A percentile compares a stretch with the other conserved stretches of the same genome.
These are phyloP conservation scores for Elaeis oleifera DNA, from an alignment of 202 grass and related monocot genomes.

Conservation along the genomic window DNA sequence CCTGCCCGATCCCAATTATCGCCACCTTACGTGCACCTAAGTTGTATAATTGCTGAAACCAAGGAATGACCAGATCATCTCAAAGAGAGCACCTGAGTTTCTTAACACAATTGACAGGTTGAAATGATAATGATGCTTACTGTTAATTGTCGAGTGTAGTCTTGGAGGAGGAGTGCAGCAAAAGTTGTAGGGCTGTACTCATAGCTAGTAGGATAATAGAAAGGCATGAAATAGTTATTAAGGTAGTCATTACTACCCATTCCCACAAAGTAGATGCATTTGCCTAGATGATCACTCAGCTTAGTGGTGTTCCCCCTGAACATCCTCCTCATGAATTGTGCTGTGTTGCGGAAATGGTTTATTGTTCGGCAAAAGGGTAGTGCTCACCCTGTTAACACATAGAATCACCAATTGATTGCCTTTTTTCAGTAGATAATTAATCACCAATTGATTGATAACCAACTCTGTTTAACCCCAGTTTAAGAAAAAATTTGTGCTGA, in stretches of 20 bases:
- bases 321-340: slow-evolving; percentile 17
- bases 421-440: too few relatives aligned
- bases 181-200: slow-evolving; percentile 40
- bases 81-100: too few relatives aligned
- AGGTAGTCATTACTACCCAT: slow-evolving; percentile 55
- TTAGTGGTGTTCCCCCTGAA: slow-evolving; percentile 32
- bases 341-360: slow-evolving; percentile 48
- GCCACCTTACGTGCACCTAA: slow-evolving; percentile 70
- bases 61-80: too few relatives aligned
- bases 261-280: slow-evolving; percentile 64
- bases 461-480: too few relatives aligned
- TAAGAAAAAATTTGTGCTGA: too few relatives aligned
- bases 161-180: slow-evolving; percentile 46
- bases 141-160: slow-evolving; percentile 46
- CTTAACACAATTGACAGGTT: too few relatives aligned
- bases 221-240: slow-evolving; percentile 57
- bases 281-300: slow-evolving; percentile 23
- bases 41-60: slow-evolving; percentile 32
- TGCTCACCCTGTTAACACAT: slow-evolving; percentile 44
- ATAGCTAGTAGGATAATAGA: slow-evolving; percentile 43
- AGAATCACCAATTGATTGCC: neutral
- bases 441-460: too few relatives aligned
- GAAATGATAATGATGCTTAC: slow-evolving; percentile 8
- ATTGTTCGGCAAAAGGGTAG: slow-evolving; percentile 63
- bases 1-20: slow-evolving; percentile 53